A percentile compares a stretch with the other conserved stretches of the same genome.
These are phyloP conservation scores for Microbotryum intermedium DNA, from an alignment of 1,284 basidiomycete genomes.

Conservation along the genomic window DNA sequence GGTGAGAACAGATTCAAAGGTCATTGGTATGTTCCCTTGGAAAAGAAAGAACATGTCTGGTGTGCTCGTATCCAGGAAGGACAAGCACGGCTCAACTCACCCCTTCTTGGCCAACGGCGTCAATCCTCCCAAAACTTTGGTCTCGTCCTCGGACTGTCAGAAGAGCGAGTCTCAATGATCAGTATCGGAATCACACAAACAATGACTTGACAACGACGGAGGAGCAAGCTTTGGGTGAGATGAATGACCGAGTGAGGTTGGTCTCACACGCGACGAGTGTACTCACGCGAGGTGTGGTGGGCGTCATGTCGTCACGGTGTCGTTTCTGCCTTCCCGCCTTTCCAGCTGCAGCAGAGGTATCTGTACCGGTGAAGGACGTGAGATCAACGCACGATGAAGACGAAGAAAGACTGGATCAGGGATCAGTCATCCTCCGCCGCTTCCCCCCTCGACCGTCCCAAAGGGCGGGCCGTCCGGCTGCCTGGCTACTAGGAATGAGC, in stretches of 20 bases:
- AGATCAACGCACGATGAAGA: no score
- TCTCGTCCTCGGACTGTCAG: constrained; percentile 22
- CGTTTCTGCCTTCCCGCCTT: no score
- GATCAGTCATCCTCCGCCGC: no score
- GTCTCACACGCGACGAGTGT: neutral
- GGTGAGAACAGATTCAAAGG: no score
- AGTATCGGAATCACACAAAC: neutral
- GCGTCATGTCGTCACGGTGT: neutral
- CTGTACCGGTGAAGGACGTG: no score
- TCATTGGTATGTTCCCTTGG: neutral
- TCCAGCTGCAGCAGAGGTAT: no score
- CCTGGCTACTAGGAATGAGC: no score
- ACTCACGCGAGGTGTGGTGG: neutral
- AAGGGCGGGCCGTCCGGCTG: no score
- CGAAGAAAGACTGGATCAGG: no score
- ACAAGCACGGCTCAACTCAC: constrained; percentile 3
- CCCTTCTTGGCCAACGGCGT: constrained; percentile 29
- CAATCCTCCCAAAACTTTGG: constrained; percentile 1
- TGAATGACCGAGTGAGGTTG: neutral
- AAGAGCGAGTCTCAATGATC: neutral
- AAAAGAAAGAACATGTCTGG: neutral
- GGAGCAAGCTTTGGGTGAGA: neutral
- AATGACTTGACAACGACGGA: neutral
- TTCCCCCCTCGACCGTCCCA: no score
- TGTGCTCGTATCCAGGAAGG: neutral